Base-by-base conservation (phyloP, 2,329 filamentous ascomycete genomes). In the Calonectria naviculata region DNA sequence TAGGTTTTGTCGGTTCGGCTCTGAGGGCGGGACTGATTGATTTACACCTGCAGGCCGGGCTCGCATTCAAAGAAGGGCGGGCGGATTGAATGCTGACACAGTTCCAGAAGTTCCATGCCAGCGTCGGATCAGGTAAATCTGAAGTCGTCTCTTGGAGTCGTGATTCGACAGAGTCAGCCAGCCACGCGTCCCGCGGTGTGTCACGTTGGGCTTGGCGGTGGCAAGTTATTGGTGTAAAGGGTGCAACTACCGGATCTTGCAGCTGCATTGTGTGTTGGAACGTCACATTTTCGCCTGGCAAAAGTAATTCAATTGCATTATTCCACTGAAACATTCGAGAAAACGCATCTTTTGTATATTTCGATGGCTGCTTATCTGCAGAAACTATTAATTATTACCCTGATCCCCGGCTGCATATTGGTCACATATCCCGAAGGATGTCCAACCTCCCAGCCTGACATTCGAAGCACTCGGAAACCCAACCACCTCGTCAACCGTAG, bases 121-220 rank as follows among this genome's bases (percentile, higher is more conserved):
- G 24, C 52, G 52, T 58, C 52, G 52, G 52, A 58, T 21, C 52
- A 36, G 5, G n/a, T 34, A n/a, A 34, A 26, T 38, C n/a, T 26
- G 31, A 52, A 56, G 28, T 61, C 42, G 31, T 61, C 21, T 41
- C 52, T 46, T 24, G 52, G 12, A 49, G 21, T 6, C 38, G 17
- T 42, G 46, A 65, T 54, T 54, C 47, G 36, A 8, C 46, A 24
- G 26, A 31, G 29, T 58, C 49, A 38, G 52, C 42, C 36, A 68
- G 58, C 58, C 38, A 63, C 58, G 46, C 34, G 52, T 38, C n/a
- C 46, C 52, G 31, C 29, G 3, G 7, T 38, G 82, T 46, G 81
- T 70, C 68, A 80, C 80, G 73, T 78, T 81, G 65, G 34, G 29
- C 58, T 68, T 42, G 47, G 56, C 38, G 5, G 56, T 41, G 56